Evolutionary conservation across 352 stramenopile genomes (phyloP).

Genomic region (Peronospora destructor): DNA sequence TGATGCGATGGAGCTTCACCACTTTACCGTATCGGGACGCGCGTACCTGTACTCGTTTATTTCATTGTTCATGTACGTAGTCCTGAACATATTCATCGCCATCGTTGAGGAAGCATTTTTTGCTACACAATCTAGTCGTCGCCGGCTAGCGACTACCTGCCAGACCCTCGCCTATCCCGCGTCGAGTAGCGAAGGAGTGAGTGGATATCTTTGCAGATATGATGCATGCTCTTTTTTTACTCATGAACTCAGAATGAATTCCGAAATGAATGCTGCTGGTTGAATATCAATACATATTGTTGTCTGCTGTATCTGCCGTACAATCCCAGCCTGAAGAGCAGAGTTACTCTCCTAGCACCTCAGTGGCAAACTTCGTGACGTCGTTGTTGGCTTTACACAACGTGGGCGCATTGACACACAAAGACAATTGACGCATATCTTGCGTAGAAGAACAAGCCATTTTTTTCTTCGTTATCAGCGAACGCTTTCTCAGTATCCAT

Average conservation of each 20-base stretch:
- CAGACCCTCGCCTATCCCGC: slow-evolving; percentile 35
- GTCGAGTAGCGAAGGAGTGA: slow-evolving; percentile 35
- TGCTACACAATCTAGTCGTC: slow-evolving; percentile 57
- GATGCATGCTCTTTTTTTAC: slow-evolving; percentile 41
- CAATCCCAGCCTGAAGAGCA: background rate
- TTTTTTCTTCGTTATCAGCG: no score
- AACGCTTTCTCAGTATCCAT: no score
- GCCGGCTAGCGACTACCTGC: slow-evolving; percentile 52
- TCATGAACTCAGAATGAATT: slow-evolving; percentile 32
- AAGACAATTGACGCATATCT: no score
- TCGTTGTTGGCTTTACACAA: no score
- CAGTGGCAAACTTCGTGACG: no score
- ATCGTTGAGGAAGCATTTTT: slow-evolving; percentile 91
- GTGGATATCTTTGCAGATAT: slow-evolving; percentile 53
- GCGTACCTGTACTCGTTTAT: slow-evolving; percentile 88
- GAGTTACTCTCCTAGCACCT: no score
- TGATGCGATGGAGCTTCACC: slow-evolving; percentile 65
- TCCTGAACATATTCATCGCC: slow-evolving; percentile 89
- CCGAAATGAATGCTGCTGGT: no score
- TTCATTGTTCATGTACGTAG: slow-evolving; percentile 89
- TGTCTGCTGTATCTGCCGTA: slow-evolving; percentile 8
- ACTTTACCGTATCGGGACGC: slow-evolving; percentile 60
- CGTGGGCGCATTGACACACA: no score
- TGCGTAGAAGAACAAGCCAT: no score
- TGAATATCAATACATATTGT: slow-evolving; percentile 14